Percentiles rank a stretch among this genome's conserved stretches.
These are phyloP conservation scores for Rhizoclosmatium hyalinum DNA, from an alignment of 371 early-diverging fungal species.

Conservation along the genomic window DNA sequence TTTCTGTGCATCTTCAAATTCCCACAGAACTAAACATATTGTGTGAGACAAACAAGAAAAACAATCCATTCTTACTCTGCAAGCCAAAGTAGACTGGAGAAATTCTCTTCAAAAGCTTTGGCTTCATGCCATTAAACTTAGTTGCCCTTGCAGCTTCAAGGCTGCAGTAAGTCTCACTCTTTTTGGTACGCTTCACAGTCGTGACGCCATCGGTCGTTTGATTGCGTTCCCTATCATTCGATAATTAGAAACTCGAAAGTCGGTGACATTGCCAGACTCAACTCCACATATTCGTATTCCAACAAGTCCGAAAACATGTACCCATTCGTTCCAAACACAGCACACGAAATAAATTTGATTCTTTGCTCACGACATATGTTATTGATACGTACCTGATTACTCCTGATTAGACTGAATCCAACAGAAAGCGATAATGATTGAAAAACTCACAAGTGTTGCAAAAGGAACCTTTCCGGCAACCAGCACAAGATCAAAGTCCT, in stretches of 20 bases:
- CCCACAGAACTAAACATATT: slow-evolving; percentile 39
- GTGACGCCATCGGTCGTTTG: slow-evolving; percentile 4
- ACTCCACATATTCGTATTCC: slow-evolving; percentile 71
- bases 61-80: slow-evolving; percentile 25
- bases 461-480: slow-evolving; percentile 45
- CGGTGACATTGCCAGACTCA: background rate
- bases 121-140: slow-evolving; percentile 3
- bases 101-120: slow-evolving; percentile 4
- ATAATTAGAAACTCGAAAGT: background rate
- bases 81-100: slow-evolving; percentile 43
- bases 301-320: slow-evolving; percentile 84
- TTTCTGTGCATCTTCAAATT: slow-evolving; percentile 30
- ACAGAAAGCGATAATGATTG: background rate
- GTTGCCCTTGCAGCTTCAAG: slow-evolving; percentile 11
- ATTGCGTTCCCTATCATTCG: background rate
- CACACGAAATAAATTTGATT: slow-evolving; percentile 68
- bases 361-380: slow-evolving; percentile 56
- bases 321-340: slow-evolving; percentile 77
- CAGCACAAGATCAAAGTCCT: slow-evolving; percentile 72
- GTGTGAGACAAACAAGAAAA: background rate
- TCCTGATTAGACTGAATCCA: background rate
- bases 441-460: slow-evolving; percentile 3
- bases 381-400: slow-evolving; percentile 64
- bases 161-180: background rate
- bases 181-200: slow-evolving; percentile 14